Conservation (phyloP, 768 basidiomycete species). For the Suillus sp. region DNA sequence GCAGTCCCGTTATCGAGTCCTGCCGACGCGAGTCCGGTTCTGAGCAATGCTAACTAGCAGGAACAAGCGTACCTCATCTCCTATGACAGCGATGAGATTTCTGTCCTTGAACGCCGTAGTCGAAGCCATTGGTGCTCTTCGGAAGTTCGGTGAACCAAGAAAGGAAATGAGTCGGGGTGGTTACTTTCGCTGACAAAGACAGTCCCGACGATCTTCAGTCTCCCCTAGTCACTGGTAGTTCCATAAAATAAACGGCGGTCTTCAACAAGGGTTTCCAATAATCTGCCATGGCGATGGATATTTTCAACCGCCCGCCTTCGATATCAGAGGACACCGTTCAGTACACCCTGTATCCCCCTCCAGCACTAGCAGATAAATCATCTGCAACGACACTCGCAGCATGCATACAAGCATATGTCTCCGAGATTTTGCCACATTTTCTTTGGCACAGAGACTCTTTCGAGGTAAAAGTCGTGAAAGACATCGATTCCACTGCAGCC, state of each 20-base stretch:
- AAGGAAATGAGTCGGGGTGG: constrained; percentile 17
- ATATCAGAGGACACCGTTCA: constrained; percentile 87
- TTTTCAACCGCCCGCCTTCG: constrained; percentile 73
- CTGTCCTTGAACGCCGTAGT: constrained; percentile 74
- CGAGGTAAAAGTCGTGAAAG: constrained; percentile 65
- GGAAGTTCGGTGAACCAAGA: constrained; percentile 13
- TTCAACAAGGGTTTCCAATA: not conserved
- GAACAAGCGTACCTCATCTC: constrained; percentile 76
- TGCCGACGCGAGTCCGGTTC: constrained; percentile 32
- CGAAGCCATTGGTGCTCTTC: constrained; percentile 44
- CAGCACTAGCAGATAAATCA: constrained; percentile 53
- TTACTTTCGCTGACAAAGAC: constrained; percentile 20
- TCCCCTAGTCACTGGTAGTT: not conserved
- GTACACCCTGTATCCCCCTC: constrained; percentile 69
- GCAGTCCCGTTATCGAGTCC: constrained; percentile 96
- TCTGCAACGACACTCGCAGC: constrained; percentile 68
- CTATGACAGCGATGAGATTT: constrained; percentile 91
- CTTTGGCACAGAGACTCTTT: constrained; percentile 88
- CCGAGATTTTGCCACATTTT: constrained; percentile 57
- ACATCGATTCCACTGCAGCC: constrained; percentile 39
- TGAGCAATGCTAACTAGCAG: not conserved
- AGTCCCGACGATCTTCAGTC: not conserved
- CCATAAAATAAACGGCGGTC: not conserved
- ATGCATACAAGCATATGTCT: constrained; percentile 59
- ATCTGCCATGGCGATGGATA: constrained; percentile 48